Conservation (phyloP, 208 protist genomes). For the Crithidia sp. region DNA sequence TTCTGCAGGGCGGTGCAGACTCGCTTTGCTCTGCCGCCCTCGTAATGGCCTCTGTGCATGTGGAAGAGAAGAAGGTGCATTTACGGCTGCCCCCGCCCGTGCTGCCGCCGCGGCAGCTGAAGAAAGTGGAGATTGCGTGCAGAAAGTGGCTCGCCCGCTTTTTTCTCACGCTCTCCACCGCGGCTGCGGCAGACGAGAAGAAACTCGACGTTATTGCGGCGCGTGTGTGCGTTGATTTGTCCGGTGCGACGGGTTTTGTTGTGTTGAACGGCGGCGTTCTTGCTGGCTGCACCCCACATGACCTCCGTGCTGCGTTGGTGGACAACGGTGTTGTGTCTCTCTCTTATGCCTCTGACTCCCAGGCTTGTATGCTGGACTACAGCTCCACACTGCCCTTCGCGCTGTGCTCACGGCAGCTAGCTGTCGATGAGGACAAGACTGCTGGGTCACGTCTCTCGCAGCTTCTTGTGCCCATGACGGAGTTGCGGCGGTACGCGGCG, state of each 20-base stretch:
- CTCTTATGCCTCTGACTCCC: neutral
- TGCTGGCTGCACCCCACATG: slow-evolving; percentile 49
- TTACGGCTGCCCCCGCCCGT: slow-evolving; percentile 8
- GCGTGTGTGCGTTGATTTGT: slow-evolving; percentile 1
- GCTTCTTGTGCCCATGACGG: neutral
- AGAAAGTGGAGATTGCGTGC: slow-evolving; percentile 20
- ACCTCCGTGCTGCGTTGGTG: slow-evolving; percentile 38
- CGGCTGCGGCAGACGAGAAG: neutral
- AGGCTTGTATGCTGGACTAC: slow-evolving; percentile 15
- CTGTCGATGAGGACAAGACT: neutral
- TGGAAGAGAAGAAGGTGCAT: neutral
- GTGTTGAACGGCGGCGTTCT: slow-evolving; percentile 68
- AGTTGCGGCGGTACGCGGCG: slow-evolving; percentile 1
- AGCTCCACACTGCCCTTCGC: slow-evolving; percentile 44
- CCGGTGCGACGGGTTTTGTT: slow-evolving; percentile 41
- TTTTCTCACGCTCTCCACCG: slow-evolving; percentile 1
- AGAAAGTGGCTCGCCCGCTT: slow-evolving; percentile 33
- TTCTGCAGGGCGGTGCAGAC: no score
- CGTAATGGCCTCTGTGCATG: neutral
- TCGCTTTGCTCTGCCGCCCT: no score
- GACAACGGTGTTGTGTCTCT: slow-evolving; percentile 20
- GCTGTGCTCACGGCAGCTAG: slow-evolving; percentile 18
- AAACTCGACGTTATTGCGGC: neutral
- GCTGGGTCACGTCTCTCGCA: neutral
- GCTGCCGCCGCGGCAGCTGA: slow-evolving; percentile 29